Evolutionary conservation across 1,139 yeast genomes (phyloP).

Genomic region (Magnusiomyces tetraspermus): DNA sequence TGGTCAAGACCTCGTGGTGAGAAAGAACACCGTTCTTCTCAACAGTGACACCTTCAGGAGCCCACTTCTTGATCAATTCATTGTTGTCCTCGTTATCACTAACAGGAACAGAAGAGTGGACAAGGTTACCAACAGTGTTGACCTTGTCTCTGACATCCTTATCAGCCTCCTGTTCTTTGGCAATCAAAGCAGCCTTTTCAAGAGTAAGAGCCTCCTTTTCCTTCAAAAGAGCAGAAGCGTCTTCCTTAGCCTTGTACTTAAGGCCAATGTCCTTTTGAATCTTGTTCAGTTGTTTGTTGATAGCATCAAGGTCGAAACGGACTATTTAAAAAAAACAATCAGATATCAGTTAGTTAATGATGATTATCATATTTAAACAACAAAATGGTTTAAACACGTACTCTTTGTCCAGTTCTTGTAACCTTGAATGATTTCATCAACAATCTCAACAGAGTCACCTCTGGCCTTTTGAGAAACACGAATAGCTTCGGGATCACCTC

Average conservation of each 20-base stretch:
- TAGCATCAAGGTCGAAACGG: slow-evolving; percentile 84
- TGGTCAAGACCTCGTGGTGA: slow-evolving; percentile 88
- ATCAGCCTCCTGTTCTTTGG: slow-evolving; percentile 73
- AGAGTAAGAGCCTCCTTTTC: slow-evolving; percentile 66
- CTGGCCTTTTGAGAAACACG: slow-evolving; percentile 86
- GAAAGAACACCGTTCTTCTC: slow-evolving; percentile 68
- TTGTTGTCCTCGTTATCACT: slow-evolving; percentile 87
- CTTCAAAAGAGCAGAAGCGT: slow-evolving; percentile 71
- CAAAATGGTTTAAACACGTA: slow-evolving; percentile 12
- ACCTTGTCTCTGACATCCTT: slow-evolving; percentile 65
- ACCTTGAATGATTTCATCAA: slow-evolving; percentile 85
- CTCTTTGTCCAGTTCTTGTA: slow-evolving; percentile 86
- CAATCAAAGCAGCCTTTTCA: slow-evolving; percentile 57
- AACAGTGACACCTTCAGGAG: slow-evolving; percentile 55
- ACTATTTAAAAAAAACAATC: slow-evolving; percentile 24
- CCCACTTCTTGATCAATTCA: slow-evolving; percentile 80
- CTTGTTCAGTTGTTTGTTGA: slow-evolving; percentile 78
- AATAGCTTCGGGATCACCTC: slow-evolving; percentile 87
- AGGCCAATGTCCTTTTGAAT: slow-evolving; percentile 87
- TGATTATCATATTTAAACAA: no score
- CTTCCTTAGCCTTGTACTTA: slow-evolving; percentile 91
- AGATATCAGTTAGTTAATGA: not conserved
- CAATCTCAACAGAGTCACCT: slow-evolving; percentile 88
- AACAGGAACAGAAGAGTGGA: slow-evolving; percentile 81
- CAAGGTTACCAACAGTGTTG: slow-evolving; percentile 84